phyloP scores from a whole-genome alignment of 2,329 filamentous ascomycete species.

The Cercospora zeae-maydis region DNA sequence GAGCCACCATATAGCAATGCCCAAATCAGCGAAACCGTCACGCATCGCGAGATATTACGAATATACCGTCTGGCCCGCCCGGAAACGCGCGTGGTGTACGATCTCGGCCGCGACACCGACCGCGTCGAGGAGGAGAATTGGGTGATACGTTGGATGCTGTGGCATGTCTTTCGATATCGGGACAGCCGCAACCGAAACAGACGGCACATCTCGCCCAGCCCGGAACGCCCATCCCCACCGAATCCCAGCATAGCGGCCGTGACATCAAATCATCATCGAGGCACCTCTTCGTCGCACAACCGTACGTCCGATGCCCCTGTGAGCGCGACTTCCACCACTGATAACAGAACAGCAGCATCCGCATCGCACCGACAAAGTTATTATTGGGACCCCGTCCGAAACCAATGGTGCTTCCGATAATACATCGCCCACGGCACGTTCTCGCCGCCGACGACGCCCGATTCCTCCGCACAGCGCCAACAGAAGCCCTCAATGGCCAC shows the following conservation, averaged over 20 bases:
- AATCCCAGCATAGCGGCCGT: slow-evolving; percentile 18
- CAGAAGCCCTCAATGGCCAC: neutral
- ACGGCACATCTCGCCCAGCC: slow-evolving; percentile 26
- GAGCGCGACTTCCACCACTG: neutral
- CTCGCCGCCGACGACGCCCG: neutral
- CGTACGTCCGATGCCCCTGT: slow-evolving; percentile 4
- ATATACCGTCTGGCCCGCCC: slow-evolving; percentile 41
- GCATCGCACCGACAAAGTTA: slow-evolving; percentile 20
- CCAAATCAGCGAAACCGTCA: slow-evolving; percentile 49
- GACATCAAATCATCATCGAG: neutral
- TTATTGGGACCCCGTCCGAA: slow-evolving; percentile 36
- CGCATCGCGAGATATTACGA: slow-evolving; percentile 43
- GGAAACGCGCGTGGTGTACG: slow-evolving; percentile 42
- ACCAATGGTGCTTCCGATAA: slow-evolving; percentile 25
- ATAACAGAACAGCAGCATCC: neutral
- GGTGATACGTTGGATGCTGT: slow-evolving; percentile 52
- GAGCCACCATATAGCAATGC: slow-evolving; percentile 45
- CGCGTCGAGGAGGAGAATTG: slow-evolving; percentile 47
- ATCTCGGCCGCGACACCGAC: slow-evolving; percentile 41
- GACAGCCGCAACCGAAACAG: slow-evolving; percentile 41
- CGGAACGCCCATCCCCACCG: slow-evolving; percentile 16
- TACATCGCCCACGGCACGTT: neutral
- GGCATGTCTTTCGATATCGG: slow-evolving; percentile 51
- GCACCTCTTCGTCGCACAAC: slow-evolving; percentile 8
- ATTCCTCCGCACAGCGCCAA: neutral